phyloP scores from a whole-genome alignment of 2,329 filamentous ascomycete genomes.

The Aspergillus tamarii region DNA sequence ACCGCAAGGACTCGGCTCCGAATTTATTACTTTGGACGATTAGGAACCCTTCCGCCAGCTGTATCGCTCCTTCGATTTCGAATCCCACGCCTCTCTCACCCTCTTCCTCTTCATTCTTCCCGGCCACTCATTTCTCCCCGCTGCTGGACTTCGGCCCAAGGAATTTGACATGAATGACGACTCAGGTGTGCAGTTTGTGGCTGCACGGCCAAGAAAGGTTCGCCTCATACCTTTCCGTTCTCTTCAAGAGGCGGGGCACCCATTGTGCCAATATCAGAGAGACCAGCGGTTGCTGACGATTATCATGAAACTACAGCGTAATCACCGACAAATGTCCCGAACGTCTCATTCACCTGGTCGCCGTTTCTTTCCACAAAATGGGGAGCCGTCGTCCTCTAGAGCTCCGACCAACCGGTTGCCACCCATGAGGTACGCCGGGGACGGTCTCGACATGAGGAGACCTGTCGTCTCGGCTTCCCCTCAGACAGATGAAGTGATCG shows the following conservation, averaged over 20 bases:
- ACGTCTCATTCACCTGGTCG: constrained; percentile 30
- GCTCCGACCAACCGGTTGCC: constrained; percentile 31
- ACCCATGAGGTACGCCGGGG: constrained; percentile 48
- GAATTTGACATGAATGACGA: constrained; percentile 39
- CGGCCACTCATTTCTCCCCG: neutral
- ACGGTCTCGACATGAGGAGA: constrained; percentile 59
- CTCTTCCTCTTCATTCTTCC: constrained; percentile 6
- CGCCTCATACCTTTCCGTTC: constrained; percentile 16
- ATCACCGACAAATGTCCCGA: constrained; percentile 41
- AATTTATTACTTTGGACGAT: constrained; percentile 3
- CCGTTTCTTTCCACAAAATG: constrained; percentile 30
- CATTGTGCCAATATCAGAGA: constrained; percentile 6
- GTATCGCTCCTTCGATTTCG: neutral
- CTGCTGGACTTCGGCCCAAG: neutral
- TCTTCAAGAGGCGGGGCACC: constrained; percentile 29
- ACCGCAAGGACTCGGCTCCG: constrained; percentile 19
- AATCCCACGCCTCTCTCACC: constrained; percentile 8
- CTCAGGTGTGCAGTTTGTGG: constrained; percentile 40
- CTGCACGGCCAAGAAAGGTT: constrained; percentile 45
- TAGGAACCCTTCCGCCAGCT: neutral
- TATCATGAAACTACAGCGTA: constrained; percentile 31
- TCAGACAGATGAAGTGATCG: constrained; percentile 44
- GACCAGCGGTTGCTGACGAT: constrained; percentile 21
- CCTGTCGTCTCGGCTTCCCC: constrained; percentile 49
- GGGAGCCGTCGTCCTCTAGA: constrained; percentile 28